Evolutionary conservation across 441 rosid genomes (phyloP), one percentile per base, ranked within the genome.

Genomic region (Adansonia grandidieri): DNA sequence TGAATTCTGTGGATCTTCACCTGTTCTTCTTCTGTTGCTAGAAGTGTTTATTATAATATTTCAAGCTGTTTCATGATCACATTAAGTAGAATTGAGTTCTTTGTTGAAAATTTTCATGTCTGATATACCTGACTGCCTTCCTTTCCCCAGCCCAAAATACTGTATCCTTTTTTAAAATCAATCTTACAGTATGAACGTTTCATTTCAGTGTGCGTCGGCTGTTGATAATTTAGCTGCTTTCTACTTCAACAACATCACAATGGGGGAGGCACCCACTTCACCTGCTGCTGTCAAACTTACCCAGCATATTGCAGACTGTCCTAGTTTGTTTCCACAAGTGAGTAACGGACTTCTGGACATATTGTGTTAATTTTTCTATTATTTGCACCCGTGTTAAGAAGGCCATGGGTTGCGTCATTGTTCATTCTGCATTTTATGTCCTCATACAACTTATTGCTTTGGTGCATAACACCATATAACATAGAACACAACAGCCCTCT

Each of bases 221-320:
- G 96, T 93, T 70, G 99, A 97, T 85, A 95, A 93, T 87, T 89
- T 97, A 89, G 97, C 98, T 80, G 88, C 96, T 80, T 95, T 84
- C 79, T 95, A 95, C 86, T 95, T 97, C 85, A 93, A 92, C 86
- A 92, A 95, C 88, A 92, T 97, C 78, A 93, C 94, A 19, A 86
- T 95, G 93, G 98, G 98, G 45, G 98, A 97, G 86, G 89, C 95
- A 50, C 89, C 98, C 57, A 76, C 88, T 79, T 85, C 89, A 77
- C 92, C 97, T 6, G 87, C 97, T 82, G 86, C 97, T 63, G 78
- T 89, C 68, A 88, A 86, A 83, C 97, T 97, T 66, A 92, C 95
- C 32, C 96, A 91, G 81, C 96, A 89, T 80, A 86, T 97, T 85
- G 89, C 89, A 17, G 98, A 97, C 65, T 93, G 97, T 84, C 96